A percentile compares a stretch with the other conserved stretches of the same genome.
phyloP scores from a whole-genome alignment of 805 yeast species.

The Myxozyma melibiosi region DNA sequence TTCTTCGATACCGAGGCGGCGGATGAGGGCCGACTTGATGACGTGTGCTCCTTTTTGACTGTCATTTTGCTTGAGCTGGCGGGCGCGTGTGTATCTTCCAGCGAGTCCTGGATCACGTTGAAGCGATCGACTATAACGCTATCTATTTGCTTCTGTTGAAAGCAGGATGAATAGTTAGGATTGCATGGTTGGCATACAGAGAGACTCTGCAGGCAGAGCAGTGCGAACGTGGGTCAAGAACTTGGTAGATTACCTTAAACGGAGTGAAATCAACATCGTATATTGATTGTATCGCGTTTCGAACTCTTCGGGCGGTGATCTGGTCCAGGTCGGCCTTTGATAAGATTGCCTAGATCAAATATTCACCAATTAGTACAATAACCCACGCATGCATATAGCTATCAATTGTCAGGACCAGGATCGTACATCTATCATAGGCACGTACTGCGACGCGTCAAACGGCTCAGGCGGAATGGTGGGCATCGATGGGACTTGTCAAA shows the following conservation, averaged over 20 bases:
- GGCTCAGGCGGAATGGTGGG: constrained; percentile 15
- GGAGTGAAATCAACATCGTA: constrained; percentile 57
- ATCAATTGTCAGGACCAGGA: too few species aligned
- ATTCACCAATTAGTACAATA: background rate
- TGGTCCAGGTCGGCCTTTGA: constrained; percentile 68
- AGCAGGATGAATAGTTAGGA: too few species aligned
- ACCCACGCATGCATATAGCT: background rate
- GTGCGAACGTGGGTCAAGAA: background rate
- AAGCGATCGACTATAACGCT: constrained; percentile 63
- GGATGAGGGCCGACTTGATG: background rate
- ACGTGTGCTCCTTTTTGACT: background rate
- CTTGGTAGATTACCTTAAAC: constrained; percentile 41
- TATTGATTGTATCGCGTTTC: constrained; percentile 72
- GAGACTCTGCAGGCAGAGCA: too few species aligned
- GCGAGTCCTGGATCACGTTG: constrained; percentile 49
- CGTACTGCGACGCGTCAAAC: constrained; percentile 17
- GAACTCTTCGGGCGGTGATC: constrained; percentile 69
- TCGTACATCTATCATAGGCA: constrained; percentile 20
- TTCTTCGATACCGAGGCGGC: background rate
- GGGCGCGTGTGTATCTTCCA: constrained; percentile 35
- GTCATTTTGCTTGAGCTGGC: background rate
- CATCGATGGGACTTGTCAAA: too few species aligned
- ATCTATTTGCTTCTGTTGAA: constrained; percentile 57
- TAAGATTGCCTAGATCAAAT: constrained; percentile 59
- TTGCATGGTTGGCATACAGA: too few species aligned